phyloP scores from a whole-genome alignment of 2,329 filamentous ascomycete genomes.

The Colletotrichum tabaci region DNA sequence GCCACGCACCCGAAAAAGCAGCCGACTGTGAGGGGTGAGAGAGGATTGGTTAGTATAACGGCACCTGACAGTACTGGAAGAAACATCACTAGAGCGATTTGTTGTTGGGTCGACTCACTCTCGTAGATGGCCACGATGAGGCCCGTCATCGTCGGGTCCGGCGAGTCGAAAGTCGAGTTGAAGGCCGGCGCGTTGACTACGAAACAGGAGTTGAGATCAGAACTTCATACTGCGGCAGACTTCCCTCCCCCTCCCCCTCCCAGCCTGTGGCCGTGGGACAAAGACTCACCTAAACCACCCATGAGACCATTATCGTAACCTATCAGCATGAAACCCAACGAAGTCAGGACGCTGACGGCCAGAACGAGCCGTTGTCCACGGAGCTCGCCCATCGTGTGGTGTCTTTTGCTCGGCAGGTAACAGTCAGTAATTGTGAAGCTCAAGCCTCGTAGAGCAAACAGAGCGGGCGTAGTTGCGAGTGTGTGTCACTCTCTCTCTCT shows the following conservation, averaged over 20 bases:
- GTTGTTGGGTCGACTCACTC: constrained; percentile 41
- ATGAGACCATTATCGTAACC: constrained; percentile 63
- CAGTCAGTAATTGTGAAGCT: no score
- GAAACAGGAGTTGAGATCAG: constrained; percentile 39
- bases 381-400: constrained; percentile 27
- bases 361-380: constrained; percentile 56
- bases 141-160: constrained; percentile 58
- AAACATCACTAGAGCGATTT: not conserved
- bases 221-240: not conserved
- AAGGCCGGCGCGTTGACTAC: constrained; percentile 58
- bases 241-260: no score
- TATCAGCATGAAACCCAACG: constrained; percentile 63
- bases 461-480: not conserved
- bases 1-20: constrained; percentile 49
- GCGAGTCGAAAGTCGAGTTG: constrained; percentile 56
- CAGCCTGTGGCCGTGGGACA: not conserved
- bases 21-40: constrained; percentile 43
- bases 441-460: no score
- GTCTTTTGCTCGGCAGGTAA: not conserved
- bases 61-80: no score
- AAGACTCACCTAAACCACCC: constrained; percentile 52
- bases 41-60: not conserved
- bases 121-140: constrained; percentile 64
- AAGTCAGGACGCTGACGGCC: constrained; percentile 60
- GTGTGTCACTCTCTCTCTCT: no score